Evolutionary conservation across 768 basidiomycete genomes (phyloP), one percentile per base, ranked within the genome.

Genomic region (Cantharellus anzutake): DNA sequence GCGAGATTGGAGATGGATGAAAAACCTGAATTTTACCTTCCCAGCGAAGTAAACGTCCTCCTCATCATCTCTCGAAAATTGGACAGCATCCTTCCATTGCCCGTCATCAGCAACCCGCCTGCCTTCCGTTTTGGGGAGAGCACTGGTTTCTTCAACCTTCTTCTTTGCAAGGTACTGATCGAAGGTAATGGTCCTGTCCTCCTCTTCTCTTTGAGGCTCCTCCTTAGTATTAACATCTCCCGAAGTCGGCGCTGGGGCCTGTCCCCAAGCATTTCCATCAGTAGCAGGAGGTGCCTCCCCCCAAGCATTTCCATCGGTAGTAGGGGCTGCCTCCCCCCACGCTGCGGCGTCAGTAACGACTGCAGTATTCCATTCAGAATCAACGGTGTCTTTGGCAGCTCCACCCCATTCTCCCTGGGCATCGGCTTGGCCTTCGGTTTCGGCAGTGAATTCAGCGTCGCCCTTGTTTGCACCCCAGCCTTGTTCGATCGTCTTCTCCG

Each of bases 401-500:
- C 29, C 44, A 11, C 29, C 44, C 44, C 44, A 48, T 11, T 11
- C 35, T 37, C 53, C 56, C 42, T 58, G 42, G 44, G 82, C 87
- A 67, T 94, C 91, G 64, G 70, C 74, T 53, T 72, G 78, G 59
- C 84, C 94, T 38, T 79, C 83, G 61, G 80, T 72, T 70, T 97
- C 93, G 41, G 76, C 77, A 73, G 83, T 83, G 67, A 89, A 77
- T 72, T 97, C 94, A 42, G 84, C 71, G 65, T 74, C 77, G 65
- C 86, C 90, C 66, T 92, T 87, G 64, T 92, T 89, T 48, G 86
- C 88, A 64, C 94, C 94, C 94, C 94, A 98, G 64, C 83, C 84
- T 68, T 90, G 86, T 70, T 89, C 85, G 66, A 93, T 73, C 75
- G 89, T 90, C 79, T 97, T 98, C 65, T 92, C 87, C 51, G 88